Percentiles rank a stretch among this genome's conserved stretches.
phyloP scores from a whole-genome alignment of 2,329 filamentous ascomycete species.

The Leptoxyphium fumago region DNA sequence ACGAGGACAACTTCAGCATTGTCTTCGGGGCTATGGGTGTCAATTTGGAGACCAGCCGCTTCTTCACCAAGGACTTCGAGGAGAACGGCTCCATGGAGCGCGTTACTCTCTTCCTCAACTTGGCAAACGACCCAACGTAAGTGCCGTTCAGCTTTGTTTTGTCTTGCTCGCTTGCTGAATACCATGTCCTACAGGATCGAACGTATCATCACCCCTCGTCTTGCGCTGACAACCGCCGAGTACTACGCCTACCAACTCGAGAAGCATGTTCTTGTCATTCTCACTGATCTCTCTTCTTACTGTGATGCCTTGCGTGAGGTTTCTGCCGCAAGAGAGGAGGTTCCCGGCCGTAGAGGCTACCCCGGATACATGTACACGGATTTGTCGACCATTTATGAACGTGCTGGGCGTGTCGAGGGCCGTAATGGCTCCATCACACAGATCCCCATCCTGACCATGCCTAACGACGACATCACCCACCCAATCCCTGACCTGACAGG shows the following conservation, averaged over 20 bases:
- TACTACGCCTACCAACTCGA: conserved; percentile 99
- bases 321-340: conserved; percentile 94
- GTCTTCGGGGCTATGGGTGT: conserved; percentile 99
- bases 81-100: conserved; percentile 98
- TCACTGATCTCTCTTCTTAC: conserved; percentile 95
- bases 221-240: conserved; percentile 93
- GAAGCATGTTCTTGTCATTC: conserved; percentile 98
- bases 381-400: conserved; percentile 99
- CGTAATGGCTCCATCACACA: conserved; percentile 98
- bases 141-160: conserved; percentile 16
- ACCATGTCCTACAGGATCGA: conserved; percentile 54
- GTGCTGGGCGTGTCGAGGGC: conserved; percentile 90
- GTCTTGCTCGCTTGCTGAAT: not conserved
- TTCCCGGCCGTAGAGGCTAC: conserved; percentile 96
- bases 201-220: conserved; percentile 98
- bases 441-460: conserved; percentile 98
- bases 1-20: conserved; percentile 99
- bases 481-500: conserved; percentile 97
- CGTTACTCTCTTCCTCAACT: conserved; percentile 92
- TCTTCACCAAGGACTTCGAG: conserved; percentile 97
- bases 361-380: conserved; percentile 99
- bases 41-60: conserved; percentile 95
- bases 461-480: conserved; percentile 98
- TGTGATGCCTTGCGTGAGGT: conserved; percentile 98
- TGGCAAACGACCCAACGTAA: conserved; percentile 96